Conservation (phyloP, 495 filamentous ascomycete species). For the Talaromyces nanjingensis region DNA sequence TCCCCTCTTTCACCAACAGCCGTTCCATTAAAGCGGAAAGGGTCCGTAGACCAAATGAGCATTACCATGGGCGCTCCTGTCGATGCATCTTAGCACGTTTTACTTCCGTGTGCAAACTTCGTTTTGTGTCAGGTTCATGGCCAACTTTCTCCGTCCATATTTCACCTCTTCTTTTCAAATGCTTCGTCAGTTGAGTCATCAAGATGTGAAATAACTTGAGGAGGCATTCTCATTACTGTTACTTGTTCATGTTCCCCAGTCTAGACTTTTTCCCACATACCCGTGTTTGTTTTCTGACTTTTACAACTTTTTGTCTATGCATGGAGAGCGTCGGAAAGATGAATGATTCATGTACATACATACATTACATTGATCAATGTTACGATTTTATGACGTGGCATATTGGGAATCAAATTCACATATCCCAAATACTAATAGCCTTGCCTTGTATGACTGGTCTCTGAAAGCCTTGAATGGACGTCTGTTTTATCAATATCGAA, state of each 20-base stretch:
- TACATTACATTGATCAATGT: neutral
- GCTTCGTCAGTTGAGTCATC: too few relatives aligned
- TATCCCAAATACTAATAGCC: too few relatives aligned
- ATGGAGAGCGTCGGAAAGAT: neutral
- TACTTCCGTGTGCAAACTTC: neutral
- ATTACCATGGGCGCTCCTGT: neutral
- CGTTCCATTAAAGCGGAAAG: conserved; percentile 31
- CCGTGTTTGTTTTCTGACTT: neutral
- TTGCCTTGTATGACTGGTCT: too few relatives aligned
- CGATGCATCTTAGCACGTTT: neutral
- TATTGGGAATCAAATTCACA: neutral
- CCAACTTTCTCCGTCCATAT: neutral
- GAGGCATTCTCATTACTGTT: neutral
- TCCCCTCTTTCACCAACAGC: conserved; percentile 7
- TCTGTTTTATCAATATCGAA: neutral
- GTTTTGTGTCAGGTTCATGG: neutral
- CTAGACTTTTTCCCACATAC: neutral
- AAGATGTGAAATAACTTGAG: too few relatives aligned
- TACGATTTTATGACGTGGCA: neutral
- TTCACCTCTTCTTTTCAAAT: neutral
- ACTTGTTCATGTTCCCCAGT: neutral
- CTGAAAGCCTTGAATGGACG: neutral
- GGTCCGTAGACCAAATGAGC: conserved; percentile 16
- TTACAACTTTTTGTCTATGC: neutral
- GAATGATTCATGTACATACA: neutral